Evolutionary conservation across 1,284 basidiomycete genomes (phyloP), one percentile per base, ranked within the genome.

Genomic region (Malassezia brasiliensis): DNA sequence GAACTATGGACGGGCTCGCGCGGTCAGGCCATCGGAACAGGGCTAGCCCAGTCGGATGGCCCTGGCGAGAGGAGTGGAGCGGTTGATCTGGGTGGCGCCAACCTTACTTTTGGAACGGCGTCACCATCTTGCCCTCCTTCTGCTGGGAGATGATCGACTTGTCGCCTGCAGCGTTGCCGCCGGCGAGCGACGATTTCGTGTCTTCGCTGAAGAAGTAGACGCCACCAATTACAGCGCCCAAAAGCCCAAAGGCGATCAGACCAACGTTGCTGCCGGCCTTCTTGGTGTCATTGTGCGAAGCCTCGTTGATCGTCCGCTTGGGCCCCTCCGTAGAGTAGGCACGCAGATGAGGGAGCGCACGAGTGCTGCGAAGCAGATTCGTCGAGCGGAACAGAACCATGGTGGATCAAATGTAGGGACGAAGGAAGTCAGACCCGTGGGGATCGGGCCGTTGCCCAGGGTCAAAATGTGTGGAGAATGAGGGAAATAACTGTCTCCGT

Each of bases 121-220:
- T 45, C 15, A 45, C 25, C 42, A 45, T 45, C 42, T 45, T 45
- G 42, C 42, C 42, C 6, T 45, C 25, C 42, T 45, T 45, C 42
- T 45, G 42, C 42, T 45, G 25, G 8, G 42, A 14, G 10, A 45
- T 6, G 32, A 45, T 25, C 7, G 42, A 45, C 10, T 31, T 45
- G 42, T 45, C 42, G 15, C 25, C 42, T 4, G 42, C 42, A 9
- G 42, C 42, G 2, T 10, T 5, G 42, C 42, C 42, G 3, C 42
- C 42, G 8, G 42, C 14, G 6, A 45, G 42, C 15, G 17, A 45
- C 28, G 42, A 45, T 11, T 45, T 45, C 20, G 31, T 14, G 1
- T 45, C 42, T 3, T 45, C 42, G 32, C 25, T 45, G 6, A 45
- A 45, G 17, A 45, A 28, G 42, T 30, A 45, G 22, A 45, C 15